A percentile compares a stretch with the other conserved stretches of the same genome.
phyloP scores from a whole-genome alignment of 352 stramenopile genomes.

The Globisporangium cederbergense region DNA sequence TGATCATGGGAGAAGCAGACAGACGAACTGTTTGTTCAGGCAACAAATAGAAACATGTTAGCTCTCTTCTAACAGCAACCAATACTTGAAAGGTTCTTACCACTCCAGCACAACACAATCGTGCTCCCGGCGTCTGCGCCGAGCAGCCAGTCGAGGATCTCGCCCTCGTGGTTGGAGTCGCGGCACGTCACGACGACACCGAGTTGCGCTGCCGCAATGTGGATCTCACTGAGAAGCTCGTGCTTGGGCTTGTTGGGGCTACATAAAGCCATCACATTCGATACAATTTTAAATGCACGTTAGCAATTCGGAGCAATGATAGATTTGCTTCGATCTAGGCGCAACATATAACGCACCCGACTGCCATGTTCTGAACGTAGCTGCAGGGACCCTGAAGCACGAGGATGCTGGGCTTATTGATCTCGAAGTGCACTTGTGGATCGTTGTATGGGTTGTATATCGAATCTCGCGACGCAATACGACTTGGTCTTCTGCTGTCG shows the following conservation, averaged over 20 bases:
- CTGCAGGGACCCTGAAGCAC: constrained; percentile 27
- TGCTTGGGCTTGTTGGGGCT: constrained; percentile 15
- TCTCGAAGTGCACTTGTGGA: neutral
- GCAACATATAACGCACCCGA: constrained; percentile 18
- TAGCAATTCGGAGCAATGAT: neutral
- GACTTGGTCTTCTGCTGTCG: neutral
- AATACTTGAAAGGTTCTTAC: constrained; percentile 15
- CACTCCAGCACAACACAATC: constrained; percentile 45
- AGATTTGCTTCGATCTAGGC: no score
- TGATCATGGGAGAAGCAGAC: constrained; percentile 28
- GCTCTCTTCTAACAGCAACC: no score
- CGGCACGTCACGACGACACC: constrained; percentile 9
- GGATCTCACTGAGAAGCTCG: constrained; percentile 3
- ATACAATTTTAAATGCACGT: neutral
- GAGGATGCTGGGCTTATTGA: neutral
- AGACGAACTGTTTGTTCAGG: constrained; percentile 20
- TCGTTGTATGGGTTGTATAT: neutral
- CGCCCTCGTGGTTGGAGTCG: constrained; percentile 31
- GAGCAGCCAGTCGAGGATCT: constrained; percentile 34
- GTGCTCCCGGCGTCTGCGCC: constrained; percentile 10
- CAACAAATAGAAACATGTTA: neutral
- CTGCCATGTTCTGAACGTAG: constrained; percentile 22
- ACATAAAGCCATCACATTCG: neutral
- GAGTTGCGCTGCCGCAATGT: constrained; percentile 11
- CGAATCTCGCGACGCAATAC: neutral